Evolutionary conservation across 345 rosid species (phyloP).

Genomic region (Clausena lansium): DNA sequence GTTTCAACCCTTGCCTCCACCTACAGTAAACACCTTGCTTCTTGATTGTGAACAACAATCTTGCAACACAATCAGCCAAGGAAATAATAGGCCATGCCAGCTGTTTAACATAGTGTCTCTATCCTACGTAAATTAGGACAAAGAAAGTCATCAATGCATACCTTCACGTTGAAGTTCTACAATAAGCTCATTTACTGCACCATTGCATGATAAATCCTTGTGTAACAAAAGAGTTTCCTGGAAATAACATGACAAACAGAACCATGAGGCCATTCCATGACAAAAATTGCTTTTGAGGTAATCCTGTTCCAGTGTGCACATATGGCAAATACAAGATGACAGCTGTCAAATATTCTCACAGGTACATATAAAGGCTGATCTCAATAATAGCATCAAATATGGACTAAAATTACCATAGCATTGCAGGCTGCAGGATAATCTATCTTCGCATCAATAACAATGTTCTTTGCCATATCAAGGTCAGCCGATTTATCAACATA

Average conservation of each 20-base stretch:
- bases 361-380: background rate
- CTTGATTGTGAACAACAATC: background rate
- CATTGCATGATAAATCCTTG: slow-evolving; percentile 21
- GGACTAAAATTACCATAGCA: slow-evolving; percentile 66
- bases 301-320: background rate
- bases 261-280: background rate
- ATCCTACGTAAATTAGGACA: background rate
- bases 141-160: slow-evolving; percentile 7
- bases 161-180: slow-evolving; percentile 31
- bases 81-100: background rate
- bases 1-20: background rate
- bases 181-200: slow-evolving; percentile 18
- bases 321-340: background rate
- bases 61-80: background rate
- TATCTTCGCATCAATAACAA: slow-evolving; percentile 85
- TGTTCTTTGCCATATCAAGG: slow-evolving; percentile 69
- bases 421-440: slow-evolving; percentile 99
- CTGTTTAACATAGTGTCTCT: background rate
- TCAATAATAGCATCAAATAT: background rate
- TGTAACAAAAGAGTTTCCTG: slow-evolving; percentile 41
- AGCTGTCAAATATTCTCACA: background rate
- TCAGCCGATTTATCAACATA: slow-evolving; percentile 86
- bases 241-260: slow-evolving; percentile 1
- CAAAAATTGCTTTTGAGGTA: background rate
- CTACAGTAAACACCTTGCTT: background rate